Evolutionary conservation across 371 early-diverging fungal genomes (phyloP).

Genomic region (Vairimorpha apis): DNA sequence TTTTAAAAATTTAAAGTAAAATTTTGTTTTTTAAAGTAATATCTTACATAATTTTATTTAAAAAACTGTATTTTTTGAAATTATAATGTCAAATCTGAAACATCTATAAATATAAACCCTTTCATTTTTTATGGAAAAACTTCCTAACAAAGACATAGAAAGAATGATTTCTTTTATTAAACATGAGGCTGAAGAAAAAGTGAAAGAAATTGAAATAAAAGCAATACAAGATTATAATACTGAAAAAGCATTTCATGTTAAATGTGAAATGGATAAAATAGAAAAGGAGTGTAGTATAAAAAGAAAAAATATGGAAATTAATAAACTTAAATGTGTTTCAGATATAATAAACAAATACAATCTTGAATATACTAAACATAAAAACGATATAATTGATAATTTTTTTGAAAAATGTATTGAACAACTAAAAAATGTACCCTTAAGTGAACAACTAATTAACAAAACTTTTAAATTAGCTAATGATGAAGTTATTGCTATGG

Average conservation of each 20-base stretch:
- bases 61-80: constrained; percentile 15
- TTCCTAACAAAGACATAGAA: constrained; percentile 58
- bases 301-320: constrained; percentile 50
- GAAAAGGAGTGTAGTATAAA: constrained; percentile 42
- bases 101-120: not conserved
- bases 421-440: not conserved
- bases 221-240: constrained; percentile 59
- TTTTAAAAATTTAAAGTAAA: no score
- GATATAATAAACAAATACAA: constrained; percentile 49
- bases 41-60: no score
- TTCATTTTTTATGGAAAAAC: constrained; percentile 30
- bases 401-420: constrained; percentile 30
- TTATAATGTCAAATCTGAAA: constrained; percentile 68
- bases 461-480: constrained; percentile 39
- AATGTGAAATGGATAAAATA: constrained; percentile 23
- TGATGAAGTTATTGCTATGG: constrained; percentile 23
- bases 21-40: no score
- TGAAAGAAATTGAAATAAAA: constrained; percentile 60
- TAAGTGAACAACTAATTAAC: constrained; percentile 33
- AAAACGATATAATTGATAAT: constrained; percentile 41
- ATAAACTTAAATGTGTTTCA: constrained; percentile 37
- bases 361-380: constrained; percentile 32
- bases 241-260: constrained; percentile 52
- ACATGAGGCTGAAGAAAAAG: constrained; percentile 60
- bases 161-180: constrained; percentile 63